Evolutionary conservation across 768 basidiomycete genomes (phyloP).

Genomic region (Ramaria sp.): DNA sequence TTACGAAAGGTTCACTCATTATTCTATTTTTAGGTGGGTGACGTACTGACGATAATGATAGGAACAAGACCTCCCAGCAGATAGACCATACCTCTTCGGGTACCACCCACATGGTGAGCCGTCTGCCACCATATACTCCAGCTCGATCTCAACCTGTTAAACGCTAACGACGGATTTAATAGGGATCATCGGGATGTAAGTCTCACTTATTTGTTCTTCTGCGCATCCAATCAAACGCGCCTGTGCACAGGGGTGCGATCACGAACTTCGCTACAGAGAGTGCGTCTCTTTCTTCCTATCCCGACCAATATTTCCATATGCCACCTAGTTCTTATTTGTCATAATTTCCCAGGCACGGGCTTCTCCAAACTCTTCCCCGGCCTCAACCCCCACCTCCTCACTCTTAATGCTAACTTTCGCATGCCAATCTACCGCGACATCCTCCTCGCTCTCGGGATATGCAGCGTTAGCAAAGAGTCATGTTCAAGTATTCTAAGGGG

Average conservation of each 20-base stretch:
- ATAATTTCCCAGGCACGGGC: constrained; percentile 73
- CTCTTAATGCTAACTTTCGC: constrained; percentile 79
- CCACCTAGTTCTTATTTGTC: too few relatives aligned
- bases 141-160: not conserved
- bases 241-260: constrained; percentile 83
- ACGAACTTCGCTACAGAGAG: constrained; percentile 97
- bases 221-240: too few relatives aligned
- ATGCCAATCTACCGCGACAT: constrained; percentile 93
- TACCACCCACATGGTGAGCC: constrained; percentile 94
- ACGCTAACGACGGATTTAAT: constrained; percentile 9
- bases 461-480: constrained; percentile 82
- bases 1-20: constrained; percentile 28
- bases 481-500: constrained; percentile 76
- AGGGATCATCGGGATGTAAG: constrained; percentile 98
- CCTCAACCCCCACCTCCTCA: constrained; percentile 86
- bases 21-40: too few relatives aligned
- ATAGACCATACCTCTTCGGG: constrained; percentile 92
- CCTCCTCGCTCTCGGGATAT: constrained; percentile 75
- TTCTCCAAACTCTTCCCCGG: constrained; percentile 88
- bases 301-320: not conserved
- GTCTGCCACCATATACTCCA: too few relatives aligned
- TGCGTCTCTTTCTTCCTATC: constrained; percentile 17
- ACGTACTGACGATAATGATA: constrained; percentile 19
- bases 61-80: constrained; percentile 86
- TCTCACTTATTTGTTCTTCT: constrained; percentile 8